Evolutionary conservation across 2,329 filamentous ascomycete genomes (phyloP), one percentile per base, ranked within the genome.

Genomic region (Botrytis squamosa): DNA sequence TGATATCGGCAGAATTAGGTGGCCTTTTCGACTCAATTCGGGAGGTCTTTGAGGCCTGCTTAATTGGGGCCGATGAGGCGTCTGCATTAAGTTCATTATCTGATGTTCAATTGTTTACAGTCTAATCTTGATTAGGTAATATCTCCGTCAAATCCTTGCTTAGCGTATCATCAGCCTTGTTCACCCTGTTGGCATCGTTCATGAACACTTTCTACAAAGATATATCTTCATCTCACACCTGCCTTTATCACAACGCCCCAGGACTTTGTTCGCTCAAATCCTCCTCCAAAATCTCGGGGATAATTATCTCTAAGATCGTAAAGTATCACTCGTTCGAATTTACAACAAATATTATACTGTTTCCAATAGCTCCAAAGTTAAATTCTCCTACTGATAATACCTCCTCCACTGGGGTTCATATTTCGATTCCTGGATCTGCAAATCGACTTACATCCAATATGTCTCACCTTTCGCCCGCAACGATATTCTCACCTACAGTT

Each of bases 401-500:
- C 65, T 29, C 12, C 33, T 9, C 46, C 5, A 52, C 46, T 18
- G 12, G 22, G 8, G 22, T 66, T 46, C 12, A 33, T 29, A 69
- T 59, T 63, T 46, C 14, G 20, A 63, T 20, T 46, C n/a, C 60
- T 46, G 40, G 29, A 70, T 44, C 14, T 63, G 57, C 55, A 22
- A 44, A 29, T 36, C 29, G n/a, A 44, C 16, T 33, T 40, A 22
- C 25, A 40, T 29, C 18, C 40, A 64, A 9, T 10, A 83, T 83
- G 82, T 79, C 81, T 25, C 81, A 83, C 73, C 81, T 83, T 49
- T 79, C 80, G 10, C 78, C 79, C 10, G 79, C 86, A 20, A 88
- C 89, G 75, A 90, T 92, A 73, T 92, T 92, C 83, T 92, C 90
- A 6, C 90, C 90, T 20, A 90, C 89, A 0, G 84, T 90, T 46